Evolutionary conservation across 371 early-diverging fungal species (phyloP).

Genomic region (Mucor piriformis): DNA sequence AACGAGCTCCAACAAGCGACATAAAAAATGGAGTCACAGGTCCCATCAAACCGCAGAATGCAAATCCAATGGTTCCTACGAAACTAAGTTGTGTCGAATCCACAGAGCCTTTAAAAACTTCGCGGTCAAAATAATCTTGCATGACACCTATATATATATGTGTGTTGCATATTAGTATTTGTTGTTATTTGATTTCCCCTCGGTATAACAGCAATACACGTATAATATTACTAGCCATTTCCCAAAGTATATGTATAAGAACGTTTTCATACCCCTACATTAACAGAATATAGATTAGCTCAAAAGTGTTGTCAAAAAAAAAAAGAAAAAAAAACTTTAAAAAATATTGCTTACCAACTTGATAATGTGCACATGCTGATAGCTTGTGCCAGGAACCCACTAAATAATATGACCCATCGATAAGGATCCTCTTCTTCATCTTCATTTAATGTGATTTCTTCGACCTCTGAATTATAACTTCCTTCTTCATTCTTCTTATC

Average conservation of each 20-base stretch:
- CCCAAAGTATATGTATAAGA: neutral
- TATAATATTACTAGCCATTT: neutral
- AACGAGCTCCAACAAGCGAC: conserved; percentile 28
- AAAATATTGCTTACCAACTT: conserved; percentile 42
- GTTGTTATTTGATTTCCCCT: neutral
- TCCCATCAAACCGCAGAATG: conserved; percentile 36
- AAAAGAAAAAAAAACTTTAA: too few species aligned
- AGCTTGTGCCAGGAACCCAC: conserved; percentile 40
- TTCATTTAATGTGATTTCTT: conserved; percentile 1
- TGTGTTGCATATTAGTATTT: neutral
- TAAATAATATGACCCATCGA: conserved; percentile 34
- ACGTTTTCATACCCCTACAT: conserved; percentile 21
- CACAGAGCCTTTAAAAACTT: conserved; percentile 30
- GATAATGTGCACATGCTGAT: conserved; percentile 39
- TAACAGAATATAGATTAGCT: neutral
- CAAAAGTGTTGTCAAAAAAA: neutral
- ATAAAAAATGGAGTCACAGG: conserved; percentile 31
- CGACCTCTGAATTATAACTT: neutral
- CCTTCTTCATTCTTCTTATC: conserved; percentile 14
- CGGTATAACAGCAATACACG: too few species aligned
- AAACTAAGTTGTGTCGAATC: conserved; percentile 28
- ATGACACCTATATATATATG: conserved; percentile 24
- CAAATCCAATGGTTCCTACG: conserved; percentile 37
- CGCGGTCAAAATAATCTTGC: conserved; percentile 37
- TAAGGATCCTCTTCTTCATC: conserved; percentile 30